A percentile compares a stretch with the other conserved stretches of the same genome.
Conservation (phyloP, 306 rosid genomes). For the Notholithocarpus densiflorus region DNA sequence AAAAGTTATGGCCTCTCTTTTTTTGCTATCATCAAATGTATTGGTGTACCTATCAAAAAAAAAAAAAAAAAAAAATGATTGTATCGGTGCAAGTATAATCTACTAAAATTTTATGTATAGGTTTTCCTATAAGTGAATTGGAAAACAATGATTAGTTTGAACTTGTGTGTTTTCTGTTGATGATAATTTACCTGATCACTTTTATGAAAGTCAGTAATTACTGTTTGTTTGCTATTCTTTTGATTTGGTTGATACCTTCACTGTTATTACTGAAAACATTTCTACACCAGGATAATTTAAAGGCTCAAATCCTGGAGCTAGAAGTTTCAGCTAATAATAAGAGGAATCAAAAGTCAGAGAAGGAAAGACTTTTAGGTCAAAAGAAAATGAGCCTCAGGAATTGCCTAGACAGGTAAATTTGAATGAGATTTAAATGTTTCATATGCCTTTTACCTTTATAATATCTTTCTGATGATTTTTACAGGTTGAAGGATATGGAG, state of each 20-base stretch:
- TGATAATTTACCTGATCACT: neutral
- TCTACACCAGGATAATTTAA: slow-evolving; percentile 47
- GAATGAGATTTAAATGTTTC: slow-evolving; percentile 9
- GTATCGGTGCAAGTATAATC: neutral
- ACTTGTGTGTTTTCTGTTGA: neutral
- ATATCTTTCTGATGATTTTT: slow-evolving; percentile 15
- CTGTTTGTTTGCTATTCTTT: neutral
- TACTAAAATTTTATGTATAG: neutral
- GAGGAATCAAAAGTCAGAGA: slow-evolving; percentile 49
- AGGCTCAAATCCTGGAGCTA: slow-evolving; percentile 43
- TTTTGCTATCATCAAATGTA: too few species aligned
- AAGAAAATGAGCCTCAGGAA: slow-evolving; percentile 33
- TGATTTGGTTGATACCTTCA: slow-evolving; percentile 19
- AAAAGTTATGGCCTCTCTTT: too few species aligned
- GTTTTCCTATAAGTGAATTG: neutral
- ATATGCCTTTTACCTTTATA: neutral
- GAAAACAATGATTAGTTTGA: neutral
- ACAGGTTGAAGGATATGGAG: slow-evolving; percentile 66
- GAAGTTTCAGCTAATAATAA: slow-evolving; percentile 48
- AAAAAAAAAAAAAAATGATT: neutral
- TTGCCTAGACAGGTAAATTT: slow-evolving; percentile 54
- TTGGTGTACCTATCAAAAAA: too few species aligned
- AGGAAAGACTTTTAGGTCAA: slow-evolving; percentile 34
- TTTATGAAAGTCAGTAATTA: neutral
- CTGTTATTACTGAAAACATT: neutral